Evolutionary conservation across 805 yeast genomes (phyloP).

Genomic region (Wickerhamiella domercqiae): DNA sequence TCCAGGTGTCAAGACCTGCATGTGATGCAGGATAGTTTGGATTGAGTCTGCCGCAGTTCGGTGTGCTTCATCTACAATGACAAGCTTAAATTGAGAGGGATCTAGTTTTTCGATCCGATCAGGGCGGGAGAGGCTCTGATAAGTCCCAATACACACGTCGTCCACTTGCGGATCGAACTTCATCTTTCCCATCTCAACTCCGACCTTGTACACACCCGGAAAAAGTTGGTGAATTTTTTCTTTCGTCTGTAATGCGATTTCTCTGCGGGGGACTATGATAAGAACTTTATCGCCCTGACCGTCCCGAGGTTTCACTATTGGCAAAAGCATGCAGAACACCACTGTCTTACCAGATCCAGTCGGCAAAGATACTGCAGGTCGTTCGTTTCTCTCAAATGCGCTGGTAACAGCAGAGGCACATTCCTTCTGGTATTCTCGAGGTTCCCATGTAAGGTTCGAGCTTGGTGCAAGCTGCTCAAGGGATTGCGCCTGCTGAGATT

Average conservation of each 20-base stretch:
- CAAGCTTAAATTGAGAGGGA: conserved; percentile 48
- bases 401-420: conserved; percentile 44
- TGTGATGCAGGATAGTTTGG: conserved; percentile 39
- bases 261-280: conserved; percentile 68
- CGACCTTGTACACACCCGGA: conserved; percentile 37
- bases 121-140: conserved; percentile 42
- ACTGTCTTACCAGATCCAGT: conserved; percentile 95
- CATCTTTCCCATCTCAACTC: conserved; percentile 52
- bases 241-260: conserved; percentile 59
- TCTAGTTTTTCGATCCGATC: conserved; percentile 37
- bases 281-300: conserved; percentile 26
- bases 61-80: conserved; percentile 85
- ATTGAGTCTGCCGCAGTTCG: conserved; percentile 71
- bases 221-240: conserved; percentile 30
- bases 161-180: conserved; percentile 25
- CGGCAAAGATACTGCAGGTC: conserved; percentile 73
- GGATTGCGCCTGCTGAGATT: no score
- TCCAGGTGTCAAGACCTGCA: conserved; percentile 23
- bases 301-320: conserved; percentile 22
- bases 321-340: conserved; percentile 31
- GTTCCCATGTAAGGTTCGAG: no score
- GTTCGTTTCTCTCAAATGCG: conserved; percentile 33
- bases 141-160: conserved; percentile 65
- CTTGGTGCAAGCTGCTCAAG: no score
- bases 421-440: conserved; percentile 43